A percentile compares a stretch with the other conserved stretches of the same genome.
Evolutionary conservation across 2,329 filamentous ascomycete species (phyloP).

Genomic region (Botrytis fabae): DNA sequence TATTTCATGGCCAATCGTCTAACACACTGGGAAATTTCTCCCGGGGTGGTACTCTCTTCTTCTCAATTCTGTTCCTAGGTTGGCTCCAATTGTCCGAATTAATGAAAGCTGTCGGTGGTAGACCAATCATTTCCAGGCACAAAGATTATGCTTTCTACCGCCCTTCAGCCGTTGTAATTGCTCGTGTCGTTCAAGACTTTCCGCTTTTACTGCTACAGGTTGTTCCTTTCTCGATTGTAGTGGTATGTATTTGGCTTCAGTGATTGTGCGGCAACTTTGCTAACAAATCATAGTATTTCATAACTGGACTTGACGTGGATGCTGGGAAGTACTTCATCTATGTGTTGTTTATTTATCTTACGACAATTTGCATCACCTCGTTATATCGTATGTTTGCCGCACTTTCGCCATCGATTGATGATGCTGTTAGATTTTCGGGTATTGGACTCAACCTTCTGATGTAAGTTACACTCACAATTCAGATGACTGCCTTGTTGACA

Average conservation of each 20-base stretch:
- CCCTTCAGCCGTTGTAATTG: conserved; percentile 64
- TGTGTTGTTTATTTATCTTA: conserved; percentile 63
- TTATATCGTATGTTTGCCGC: conserved; percentile 68
- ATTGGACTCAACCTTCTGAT: conserved; percentile 62
- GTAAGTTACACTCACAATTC: conserved; percentile 20
- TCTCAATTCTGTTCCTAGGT: conserved; percentile 64
- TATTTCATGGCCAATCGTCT: conserved; percentile 69
- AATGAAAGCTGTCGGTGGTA: conserved; percentile 72
- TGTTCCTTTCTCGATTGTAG: conserved; percentile 59
- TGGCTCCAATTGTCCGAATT: conserved; percentile 77
- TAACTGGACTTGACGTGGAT: conserved; percentile 57
- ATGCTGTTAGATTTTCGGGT: conserved; percentile 64
- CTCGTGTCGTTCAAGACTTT: conserved; percentile 63
- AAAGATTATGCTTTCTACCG: conserved; percentile 69
- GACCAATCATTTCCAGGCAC: conserved; percentile 68
- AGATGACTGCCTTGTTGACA: conserved; percentile 1
- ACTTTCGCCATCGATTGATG: conserved; percentile 63
- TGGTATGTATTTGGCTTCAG: background rate
- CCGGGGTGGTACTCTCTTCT: conserved; percentile 64
- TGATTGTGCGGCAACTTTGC: background rate
- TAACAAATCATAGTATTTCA: conserved; percentile 53
- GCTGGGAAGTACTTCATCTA: conserved; percentile 67
- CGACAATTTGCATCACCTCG: conserved; percentile 61
- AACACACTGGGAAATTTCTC: conserved; percentile 63
- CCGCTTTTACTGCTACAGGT: conserved; percentile 60